Evolutionary conservation across 2,329 filamentous ascomycete genomes (phyloP), one percentile per base, ranked within the genome.

Genomic region (Alternaria tenuissima): DNA sequence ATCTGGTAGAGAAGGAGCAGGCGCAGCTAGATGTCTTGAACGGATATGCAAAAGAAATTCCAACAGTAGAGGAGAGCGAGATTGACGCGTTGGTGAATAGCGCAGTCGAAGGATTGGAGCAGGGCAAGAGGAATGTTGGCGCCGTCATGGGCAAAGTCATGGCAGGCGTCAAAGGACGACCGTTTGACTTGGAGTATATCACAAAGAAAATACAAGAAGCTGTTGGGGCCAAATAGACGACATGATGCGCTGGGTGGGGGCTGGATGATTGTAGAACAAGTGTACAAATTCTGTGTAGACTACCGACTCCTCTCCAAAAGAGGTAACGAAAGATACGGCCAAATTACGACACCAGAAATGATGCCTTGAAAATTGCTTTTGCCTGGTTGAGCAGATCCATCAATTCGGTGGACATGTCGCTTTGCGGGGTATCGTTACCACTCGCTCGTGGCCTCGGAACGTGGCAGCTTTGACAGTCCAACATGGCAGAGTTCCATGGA

Each of bases 1-100:
- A 94, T 74, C 79, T 94, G 36, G 89, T 86, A 0, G 86, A 88
- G 57, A 91, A 91, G 80, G 91, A 94, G 80, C 81, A 87, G 62
- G 81, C 80, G 11, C 90, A 94, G 79, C 80, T 90, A 49, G 79
- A 79, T 32, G 83, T 94, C 3, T 73, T 93, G 69, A 83, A 89
- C 39, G 88, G 88, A 68, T 93, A 92, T 76, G 81, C 87, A 4
- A 82, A 83, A 7, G 81, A 80, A 61, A 84, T 92, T 12, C 81
- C 88, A 76, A 84, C 83, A 12, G 69, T 92, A 54, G 78, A 81
- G 2, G 82, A 85, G 62, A 86, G 85, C 5, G 85, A 92, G 74
- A 80, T 94, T 20, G 81, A 81, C 70, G 75, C 74, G 3, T 70
- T 87, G 11, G 84, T 91, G 18, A 76, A 80, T 56, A 80, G 79